phyloP scores from a whole-genome alignment of 2,329 filamentous ascomycete genomes.

The Capronia americana region DNA sequence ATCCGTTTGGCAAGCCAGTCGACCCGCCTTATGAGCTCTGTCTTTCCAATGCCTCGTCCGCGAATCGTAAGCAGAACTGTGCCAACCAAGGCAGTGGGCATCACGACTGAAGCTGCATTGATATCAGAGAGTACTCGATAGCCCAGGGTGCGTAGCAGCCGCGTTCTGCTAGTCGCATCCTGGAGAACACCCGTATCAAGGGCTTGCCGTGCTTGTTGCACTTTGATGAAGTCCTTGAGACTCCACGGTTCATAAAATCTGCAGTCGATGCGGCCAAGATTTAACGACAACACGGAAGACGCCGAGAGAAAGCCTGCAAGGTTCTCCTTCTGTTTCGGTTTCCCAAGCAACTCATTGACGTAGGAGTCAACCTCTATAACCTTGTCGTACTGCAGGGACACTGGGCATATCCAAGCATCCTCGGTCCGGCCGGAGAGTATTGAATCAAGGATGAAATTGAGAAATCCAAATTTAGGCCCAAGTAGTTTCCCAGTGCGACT shows the following conservation, averaged over 20 bases:
- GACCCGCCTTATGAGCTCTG: conserved; percentile 82
- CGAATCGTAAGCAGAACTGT: conserved; percentile 90
- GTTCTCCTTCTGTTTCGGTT: conserved; percentile 96
- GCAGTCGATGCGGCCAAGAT: conserved; percentile 90
- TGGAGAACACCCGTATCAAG: conserved; percentile 48
- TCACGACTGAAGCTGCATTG: conserved; percentile 94
- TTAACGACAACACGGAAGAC: conserved; percentile 85
- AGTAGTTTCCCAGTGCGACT: conserved; percentile 93
- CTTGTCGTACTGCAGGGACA: conserved; percentile 98
- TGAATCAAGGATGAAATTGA: conserved; percentile 90
- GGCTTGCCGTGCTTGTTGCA: conserved; percentile 67
- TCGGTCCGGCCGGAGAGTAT: conserved; percentile 85
- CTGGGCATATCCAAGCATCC: conserved; percentile 91
- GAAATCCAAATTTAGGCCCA: conserved; percentile 92
- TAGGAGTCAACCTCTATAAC: conserved; percentile 98
- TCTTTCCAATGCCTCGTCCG: conserved; percentile 87
- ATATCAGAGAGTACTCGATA: conserved; percentile 94
- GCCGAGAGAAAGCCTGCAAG: conserved; percentile 86
- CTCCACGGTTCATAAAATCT: conserved; percentile 98
- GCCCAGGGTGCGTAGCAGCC: conserved; percentile 82
- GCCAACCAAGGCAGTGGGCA: conserved; percentile 95
- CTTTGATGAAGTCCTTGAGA: conserved; percentile 77
- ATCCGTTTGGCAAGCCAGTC: conserved; percentile 88
- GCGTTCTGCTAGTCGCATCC: conserved; percentile 60
- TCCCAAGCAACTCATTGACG: conserved; percentile 88